Evolutionary conservation across 495 filamentous ascomycete species (phyloP), one percentile per base, ranked within the genome.

Genomic region (Talaromyces thailandensis): DNA sequence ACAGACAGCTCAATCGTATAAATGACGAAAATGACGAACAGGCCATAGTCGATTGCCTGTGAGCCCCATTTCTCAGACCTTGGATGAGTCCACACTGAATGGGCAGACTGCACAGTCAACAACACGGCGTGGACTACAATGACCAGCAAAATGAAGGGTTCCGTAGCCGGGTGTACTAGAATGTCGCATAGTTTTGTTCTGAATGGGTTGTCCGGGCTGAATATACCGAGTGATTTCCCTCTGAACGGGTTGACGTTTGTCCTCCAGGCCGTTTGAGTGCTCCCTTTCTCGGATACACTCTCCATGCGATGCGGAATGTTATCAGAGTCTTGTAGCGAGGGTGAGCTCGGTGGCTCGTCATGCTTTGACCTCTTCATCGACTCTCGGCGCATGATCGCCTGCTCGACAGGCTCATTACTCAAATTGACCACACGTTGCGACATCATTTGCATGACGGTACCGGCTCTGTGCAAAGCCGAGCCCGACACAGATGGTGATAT

Each of bases 371-470:
- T 78, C 64, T 75, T 80, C 45, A 76, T 68, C 6, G 81, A 83
- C 57, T 88, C 86, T 62, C 91, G 84, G 63, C 88, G 81, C 58
- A 84, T 78, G 28, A 88, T 81, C n/a, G 82, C 83, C 64, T 91
- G 87, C 64, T 93, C 90, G 21, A 94, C 81, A 7, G 87, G 83
- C 66, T 97, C 92, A 68, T 94, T 96, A 76, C 93, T 96, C 62
- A 99, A 79, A 70, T 96, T 97, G 68, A 98, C 94, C 62, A 99
- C 92, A 73, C 94, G 92, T 75, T 96, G 92, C 21, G 95, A 97
- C 86, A 98, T 95, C 66, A 92, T 92, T 66, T 92, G 89, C 73
- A 99, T 87, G 68, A 98, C 94, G 4, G 93, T 95, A 32, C 92
- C 89, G 60, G 94, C 90, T 66, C 91, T 80, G 23, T 82, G 81